These are phyloP conservation scores for Stipa capillata DNA, from an alignment of 176 grass and related monocot genomes.

Conservation along the genomic window DNA sequence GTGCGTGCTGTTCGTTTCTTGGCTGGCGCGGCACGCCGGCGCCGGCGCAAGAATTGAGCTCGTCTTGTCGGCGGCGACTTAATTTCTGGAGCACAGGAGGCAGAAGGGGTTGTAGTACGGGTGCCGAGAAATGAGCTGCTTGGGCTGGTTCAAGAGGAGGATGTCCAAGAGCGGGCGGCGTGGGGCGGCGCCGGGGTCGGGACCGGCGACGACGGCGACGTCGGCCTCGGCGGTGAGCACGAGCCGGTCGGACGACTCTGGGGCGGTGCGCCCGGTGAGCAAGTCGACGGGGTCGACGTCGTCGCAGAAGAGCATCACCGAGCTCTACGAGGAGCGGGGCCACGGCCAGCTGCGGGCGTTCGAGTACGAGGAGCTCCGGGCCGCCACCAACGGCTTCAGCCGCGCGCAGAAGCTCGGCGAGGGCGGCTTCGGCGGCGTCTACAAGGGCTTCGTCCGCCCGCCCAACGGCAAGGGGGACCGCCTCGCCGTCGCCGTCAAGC, in stretches of 20 bases:
- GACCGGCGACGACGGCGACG: not conserved
- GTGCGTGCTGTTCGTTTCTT: not conserved
- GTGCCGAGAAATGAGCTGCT: slow-evolving; percentile 46
- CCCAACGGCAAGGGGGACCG: slow-evolving; percentile 43
- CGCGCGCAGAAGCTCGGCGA: slow-evolving; percentile 79
- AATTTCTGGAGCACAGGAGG: not conserved
- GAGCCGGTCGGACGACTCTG: slow-evolving; percentile 68
- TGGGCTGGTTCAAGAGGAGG: slow-evolving; percentile 41
- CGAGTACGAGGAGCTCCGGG: slow-evolving; percentile 64
- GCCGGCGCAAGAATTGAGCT: not conserved
- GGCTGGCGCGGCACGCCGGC: not conserved
- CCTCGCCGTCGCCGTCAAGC: slow-evolving; percentile 71
- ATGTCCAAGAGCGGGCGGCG: not conserved
- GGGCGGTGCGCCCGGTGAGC: slow-evolving; percentile 39
- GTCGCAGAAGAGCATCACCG: slow-evolving; percentile 71
- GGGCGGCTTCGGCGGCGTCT: slow-evolving; percentile 87
- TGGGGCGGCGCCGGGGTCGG: not conserved
- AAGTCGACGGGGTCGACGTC: slow-evolving; percentile 61
- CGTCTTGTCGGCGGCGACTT: not conserved
- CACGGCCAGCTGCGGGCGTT: slow-evolving; percentile 65
- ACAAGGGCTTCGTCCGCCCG: slow-evolving; percentile 58
- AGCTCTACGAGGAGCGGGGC: slow-evolving; percentile 79
- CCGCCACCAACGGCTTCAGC: slow-evolving; percentile 66
- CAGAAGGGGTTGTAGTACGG: not conserved
- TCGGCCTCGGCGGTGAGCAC: slow-evolving; percentile 41